Base-by-base conservation (phyloP, 2,329 filamentous ascomycete genomes). In the Botryosphaeria dothidea region DNA sequence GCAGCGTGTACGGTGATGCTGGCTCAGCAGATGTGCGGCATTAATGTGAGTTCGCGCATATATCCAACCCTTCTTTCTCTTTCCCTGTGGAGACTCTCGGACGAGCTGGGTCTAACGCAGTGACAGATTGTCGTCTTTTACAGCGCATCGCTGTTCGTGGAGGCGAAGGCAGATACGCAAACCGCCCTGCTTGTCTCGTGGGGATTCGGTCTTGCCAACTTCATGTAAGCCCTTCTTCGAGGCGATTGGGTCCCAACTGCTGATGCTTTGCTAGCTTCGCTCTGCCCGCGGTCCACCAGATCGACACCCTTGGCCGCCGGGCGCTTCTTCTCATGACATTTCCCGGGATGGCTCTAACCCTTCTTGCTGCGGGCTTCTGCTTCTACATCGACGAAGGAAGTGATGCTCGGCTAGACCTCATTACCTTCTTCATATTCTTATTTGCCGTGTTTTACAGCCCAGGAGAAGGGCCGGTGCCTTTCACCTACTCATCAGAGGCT, bases 401-500 rank as follows among this genome's bases (percentile, higher is more conserved):
- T 65, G 69, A 73, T 7, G 52, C 65, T 11, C 65, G 67, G 2
- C 65, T 70, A 6, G 76, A 71, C 41, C 74, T 70, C 27, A 75
- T 81, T 34, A 78, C 77, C 9, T 72, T 75, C 1, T 77, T 76
- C 64, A 75, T 81, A 56, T 86, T 81, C 75, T 74, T 84, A 17
- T 85, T 85, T 69, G 83, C 83, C 68, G 78, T 84, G 13, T 80
- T 81, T 29, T 85, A 85, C 70, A 81, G 78, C 0, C 79, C 82
- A 1, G 78, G 78, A 19, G 77, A 78, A 71, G 78, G 78, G 3
- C 78, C 78, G 0, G 76, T 79, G 1, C 76, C 78, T 4, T 79
- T 79, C 70, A 80, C 80, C 0, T 78, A 78, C 66, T 72, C 74
- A 0, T 80, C 81, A 13, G 81, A 83, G 64, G 72, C 75, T 0